Base-by-base conservation (phyloP, 2,329 filamentous ascomycete species). In the Botrytis fabae region DNA sequence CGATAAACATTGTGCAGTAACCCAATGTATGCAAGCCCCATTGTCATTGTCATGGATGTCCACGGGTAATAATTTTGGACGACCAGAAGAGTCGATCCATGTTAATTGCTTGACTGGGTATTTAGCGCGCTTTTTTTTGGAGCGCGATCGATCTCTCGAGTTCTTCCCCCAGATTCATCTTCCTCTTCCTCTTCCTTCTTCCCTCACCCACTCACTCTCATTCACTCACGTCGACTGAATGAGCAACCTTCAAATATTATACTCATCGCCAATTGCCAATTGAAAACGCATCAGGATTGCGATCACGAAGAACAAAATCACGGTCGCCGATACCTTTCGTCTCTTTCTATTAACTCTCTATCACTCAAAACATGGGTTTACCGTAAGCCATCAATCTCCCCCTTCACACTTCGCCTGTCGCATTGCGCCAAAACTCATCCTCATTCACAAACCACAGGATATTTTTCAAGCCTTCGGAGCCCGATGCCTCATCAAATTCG, bases 401-500 rank as follows among this genome's bases (percentile, higher is more conserved):
- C 72, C 61, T 70, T 69, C 75, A 57, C 61, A 40, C 28, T 20
- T 54, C 22, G 44, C 69, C 66, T 74, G 38, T 48, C 48, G 62
- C 46, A 35, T 54, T 54, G 38, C 73, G 60, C 73, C 73, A 72
- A 75, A 38, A 46, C 22, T 4, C n/a, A 28, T 40, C 32, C 76
- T 79, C 75, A 80, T 71, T 48, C 14, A 5, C 51, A 71, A 40
- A 72, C 71, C 68, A 69, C 64, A 81, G 80, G 75, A 76, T 81
- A 61, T 81, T 80, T 57, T 76, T 79, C 73, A 76, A 77, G 46
- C 80, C 79, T 59, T 68, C 76, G 51, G 78, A 78, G 74, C 78
- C 79, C 73, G 77, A 79, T 69, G 68, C 76, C 60, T 72, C 77
- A 42, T 72, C 75, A n/a, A 78, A 79, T 73, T 69, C 75, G 8